Evolutionary conservation across 768 basidiomycete genomes (phyloP).

Genomic region (Neoboletus brunneissimus): DNA sequence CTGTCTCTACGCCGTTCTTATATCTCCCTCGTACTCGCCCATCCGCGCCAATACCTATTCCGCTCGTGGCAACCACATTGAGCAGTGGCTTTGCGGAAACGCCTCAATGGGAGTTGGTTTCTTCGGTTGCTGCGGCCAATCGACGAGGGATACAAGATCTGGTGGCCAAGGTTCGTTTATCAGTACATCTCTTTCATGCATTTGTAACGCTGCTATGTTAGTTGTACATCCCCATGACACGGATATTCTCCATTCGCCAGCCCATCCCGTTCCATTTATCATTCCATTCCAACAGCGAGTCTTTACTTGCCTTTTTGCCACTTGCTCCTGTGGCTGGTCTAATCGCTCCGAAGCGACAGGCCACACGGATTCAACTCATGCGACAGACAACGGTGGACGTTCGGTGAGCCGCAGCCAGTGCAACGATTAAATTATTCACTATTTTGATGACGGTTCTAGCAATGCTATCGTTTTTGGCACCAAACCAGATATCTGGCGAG

Average conservation of each 20-base stretch:
- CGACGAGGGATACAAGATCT: slow-evolving; percentile 39
- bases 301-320: slow-evolving; percentile 61
- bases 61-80: slow-evolving; percentile 32
- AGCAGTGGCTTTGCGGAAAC: slow-evolving; percentile 42
- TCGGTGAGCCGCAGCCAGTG: slow-evolving; percentile 30
- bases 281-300: slow-evolving; percentile 52
- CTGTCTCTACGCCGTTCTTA: slow-evolving; percentile 57
- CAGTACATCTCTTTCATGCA: not conserved
- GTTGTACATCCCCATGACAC: slow-evolving; percentile 56
- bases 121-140: slow-evolving; percentile 42
- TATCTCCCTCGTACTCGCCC: slow-evolving; percentile 70
- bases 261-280: slow-evolving; percentile 67
- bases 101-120: slow-evolving; percentile 50
- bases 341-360: slow-evolving; percentile 28
- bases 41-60: slow-evolving; percentile 46
- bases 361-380: slow-evolving; percentile 58
- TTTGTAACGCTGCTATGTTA: slow-evolving; percentile 11
- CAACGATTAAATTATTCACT: not conserved
- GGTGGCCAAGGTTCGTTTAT: slow-evolving; percentile 26
- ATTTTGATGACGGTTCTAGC: slow-evolving; percentile 29
- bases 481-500: slow-evolving; percentile 72
- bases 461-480: slow-evolving; percentile 46
- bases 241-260: slow-evolving; percentile 55
- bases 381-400: slow-evolving; percentile 70
- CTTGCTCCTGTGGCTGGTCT: slow-evolving; percentile 46